Evolutionary conservation across 441 rosid genomes (phyloP).

Genomic region (Hura crepitans): DNA sequence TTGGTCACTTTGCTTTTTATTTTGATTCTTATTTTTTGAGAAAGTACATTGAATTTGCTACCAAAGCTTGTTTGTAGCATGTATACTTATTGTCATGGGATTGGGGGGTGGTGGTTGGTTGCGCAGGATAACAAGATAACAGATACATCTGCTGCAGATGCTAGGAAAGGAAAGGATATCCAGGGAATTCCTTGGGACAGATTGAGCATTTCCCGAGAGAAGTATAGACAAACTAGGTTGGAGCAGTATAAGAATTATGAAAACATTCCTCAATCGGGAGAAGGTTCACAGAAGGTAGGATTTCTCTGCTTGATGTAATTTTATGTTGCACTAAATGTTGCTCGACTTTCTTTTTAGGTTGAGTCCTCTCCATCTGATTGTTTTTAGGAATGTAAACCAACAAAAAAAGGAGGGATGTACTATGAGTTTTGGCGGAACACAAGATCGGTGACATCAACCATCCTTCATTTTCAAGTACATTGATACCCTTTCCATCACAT

Average conservation of each 20-base stretch:
- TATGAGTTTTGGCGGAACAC: constrained; percentile 48
- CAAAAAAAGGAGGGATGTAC: constrained; percentile 36
- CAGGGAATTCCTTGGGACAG: constrained; percentile 98
- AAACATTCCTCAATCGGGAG: constrained; percentile 66
- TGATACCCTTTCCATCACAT: background rate
- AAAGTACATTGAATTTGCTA: background rate
- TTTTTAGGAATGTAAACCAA: constrained; percentile 37
- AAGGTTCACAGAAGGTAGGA: constrained; percentile 56
- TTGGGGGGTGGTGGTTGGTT: background rate
- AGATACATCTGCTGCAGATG: constrained; percentile 77
- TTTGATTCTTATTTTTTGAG: background rate
- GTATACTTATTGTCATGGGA: background rate
- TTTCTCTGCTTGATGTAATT: background rate
- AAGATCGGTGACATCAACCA: constrained; percentile 50
- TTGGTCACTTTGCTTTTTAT: background rate
- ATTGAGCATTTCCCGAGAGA: constrained; percentile 70
- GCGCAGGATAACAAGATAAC: constrained; percentile 50
- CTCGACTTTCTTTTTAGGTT: background rate
- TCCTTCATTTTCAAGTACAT: constrained; percentile 51
- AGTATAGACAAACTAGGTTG: constrained; percentile 75
- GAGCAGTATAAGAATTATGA: constrained; percentile 92
- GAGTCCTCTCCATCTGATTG: background rate
- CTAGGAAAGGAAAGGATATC: constrained; percentile 79
- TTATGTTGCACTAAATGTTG: background rate
- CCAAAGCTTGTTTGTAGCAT: background rate